These are phyloP conservation scores for Dactylellina parvicollis DNA, from an alignment of 2,329 filamentous ascomycete genomes.

Conservation along the genomic window DNA sequence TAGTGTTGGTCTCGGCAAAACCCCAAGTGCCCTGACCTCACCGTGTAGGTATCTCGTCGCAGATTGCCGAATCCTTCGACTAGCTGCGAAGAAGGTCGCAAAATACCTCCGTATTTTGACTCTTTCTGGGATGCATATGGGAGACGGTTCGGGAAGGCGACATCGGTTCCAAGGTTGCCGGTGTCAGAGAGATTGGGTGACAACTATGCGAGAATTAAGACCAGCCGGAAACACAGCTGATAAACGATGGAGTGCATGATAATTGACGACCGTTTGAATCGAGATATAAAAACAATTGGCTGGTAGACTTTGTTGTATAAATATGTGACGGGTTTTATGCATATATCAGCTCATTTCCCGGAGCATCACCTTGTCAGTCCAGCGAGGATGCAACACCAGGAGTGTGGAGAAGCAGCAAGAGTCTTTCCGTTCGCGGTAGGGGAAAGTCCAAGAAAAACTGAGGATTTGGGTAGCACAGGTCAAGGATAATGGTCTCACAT, in stretches of 20 bases:
- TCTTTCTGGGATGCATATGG: conserved; percentile 19
- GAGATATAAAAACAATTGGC: conserved; percentile 1
- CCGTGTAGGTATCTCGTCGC: too few species aligned
- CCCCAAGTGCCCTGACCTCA: too few species aligned
- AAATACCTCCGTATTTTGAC: conserved; percentile 18
- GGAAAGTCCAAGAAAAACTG: neutral
- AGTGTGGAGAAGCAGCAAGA: conserved; percentile 25
- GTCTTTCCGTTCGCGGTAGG: conserved; percentile 30
- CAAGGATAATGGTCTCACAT: conserved; percentile 42
- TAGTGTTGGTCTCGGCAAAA: too few species aligned
- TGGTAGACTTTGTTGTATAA: conserved; percentile 11
- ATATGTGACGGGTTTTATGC: conserved; percentile 36
- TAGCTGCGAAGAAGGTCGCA: neutral
- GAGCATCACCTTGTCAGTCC: conserved; percentile 15
- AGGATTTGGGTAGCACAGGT: conserved; percentile 29
- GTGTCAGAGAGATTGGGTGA: neutral
- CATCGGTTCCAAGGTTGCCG: conserved; percentile 30
- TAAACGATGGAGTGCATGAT: neutral
- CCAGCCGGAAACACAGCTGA: conserved; percentile 5
- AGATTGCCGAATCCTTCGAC: conserved; percentile 42
- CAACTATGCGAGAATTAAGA: conserved; percentile 22
- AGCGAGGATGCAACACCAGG: conserved; percentile 27
- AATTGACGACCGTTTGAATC: neutral
- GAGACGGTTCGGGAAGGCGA: conserved; percentile 39
- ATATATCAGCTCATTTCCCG: conserved; percentile 50